These are phyloP conservation scores for Trichoderma breve DNA, from an alignment of 2,329 filamentous ascomycete species.

Conservation along the genomic window DNA sequence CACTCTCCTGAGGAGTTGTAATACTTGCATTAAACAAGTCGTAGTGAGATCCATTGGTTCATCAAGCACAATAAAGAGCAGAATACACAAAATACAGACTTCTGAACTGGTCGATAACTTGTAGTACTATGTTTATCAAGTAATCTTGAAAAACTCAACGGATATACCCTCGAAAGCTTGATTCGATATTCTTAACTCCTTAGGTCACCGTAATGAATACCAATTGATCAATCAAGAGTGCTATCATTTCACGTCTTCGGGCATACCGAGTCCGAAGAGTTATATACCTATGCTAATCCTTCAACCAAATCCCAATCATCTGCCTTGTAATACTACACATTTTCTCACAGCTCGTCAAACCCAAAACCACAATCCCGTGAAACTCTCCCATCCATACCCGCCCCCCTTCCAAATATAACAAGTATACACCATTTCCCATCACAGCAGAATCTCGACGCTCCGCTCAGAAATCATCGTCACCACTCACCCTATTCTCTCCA, in stretches of 20 bases:
- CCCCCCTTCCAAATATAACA: not conserved
- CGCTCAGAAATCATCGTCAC: conserved; percentile 45
- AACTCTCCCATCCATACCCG: not conserved
- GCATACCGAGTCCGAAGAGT: not conserved
- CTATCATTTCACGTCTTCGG: not conserved
- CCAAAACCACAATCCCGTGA: not conserved
- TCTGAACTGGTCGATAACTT: too few species aligned
- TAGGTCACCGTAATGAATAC: not conserved
- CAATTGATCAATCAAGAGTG: not conserved
- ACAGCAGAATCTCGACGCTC: not conserved
- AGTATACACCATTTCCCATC: not conserved
- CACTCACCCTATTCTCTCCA: conserved; percentile 67
- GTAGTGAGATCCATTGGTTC: not conserved
- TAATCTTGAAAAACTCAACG: not conserved
- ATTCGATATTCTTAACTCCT: not conserved
- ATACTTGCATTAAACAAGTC: not conserved
- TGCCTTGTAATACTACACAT: not conserved
- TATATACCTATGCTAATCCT: not conserved
- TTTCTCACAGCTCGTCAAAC: not conserved
- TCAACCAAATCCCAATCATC: not conserved
- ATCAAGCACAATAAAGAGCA: not conserved
- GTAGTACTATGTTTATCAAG: too few species aligned
- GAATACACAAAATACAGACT: too few species aligned
- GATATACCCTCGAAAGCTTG: not conserved
- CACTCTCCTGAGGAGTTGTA: not conserved